These are phyloP conservation scores for Backusella australiensis DNA, from an alignment of 192 early-diverging fungal genomes.

Conservation along the genomic window DNA sequence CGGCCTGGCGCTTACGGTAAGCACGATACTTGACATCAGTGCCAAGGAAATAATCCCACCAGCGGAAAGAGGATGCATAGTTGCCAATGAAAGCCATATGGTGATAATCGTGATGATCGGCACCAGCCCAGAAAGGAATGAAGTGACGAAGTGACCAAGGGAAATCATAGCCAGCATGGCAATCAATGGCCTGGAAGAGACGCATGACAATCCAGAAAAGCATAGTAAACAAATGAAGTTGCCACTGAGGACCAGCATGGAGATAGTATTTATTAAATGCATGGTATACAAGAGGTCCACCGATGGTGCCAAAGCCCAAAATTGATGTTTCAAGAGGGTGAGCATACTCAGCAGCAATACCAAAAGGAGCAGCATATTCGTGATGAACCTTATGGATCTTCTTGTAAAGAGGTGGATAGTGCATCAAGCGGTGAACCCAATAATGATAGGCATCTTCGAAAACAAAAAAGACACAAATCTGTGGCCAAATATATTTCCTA, in stretches of 20 bases:
- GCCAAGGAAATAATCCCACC: slow-evolving; percentile 88
- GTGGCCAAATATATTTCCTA: slow-evolving; percentile 42
- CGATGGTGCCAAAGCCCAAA: slow-evolving; percentile 83
- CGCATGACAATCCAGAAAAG: slow-evolving; percentile 80
- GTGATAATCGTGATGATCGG: slow-evolving; percentile 95
- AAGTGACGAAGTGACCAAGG: slow-evolving; percentile 90
- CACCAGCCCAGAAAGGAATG: slow-evolving; percentile 87
- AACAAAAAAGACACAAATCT: slow-evolving; percentile 76
- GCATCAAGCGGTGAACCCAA: slow-evolving; percentile 85
- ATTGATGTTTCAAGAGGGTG: slow-evolving; percentile 85
- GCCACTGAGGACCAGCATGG: slow-evolving; percentile 39
- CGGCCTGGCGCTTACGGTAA: slow-evolving; percentile 44
- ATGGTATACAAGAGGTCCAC: slow-evolving; percentile 62
- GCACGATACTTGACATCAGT: slow-evolving; percentile 79
- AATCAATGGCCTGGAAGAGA: slow-evolving; percentile 81
- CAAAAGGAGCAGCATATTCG: slow-evolving; percentile 88
- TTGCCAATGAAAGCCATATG: slow-evolving; percentile 79
- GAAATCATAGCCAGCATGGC: slow-evolving; percentile 94
- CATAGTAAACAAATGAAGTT: slow-evolving; percentile 85
- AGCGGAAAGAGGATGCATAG: slow-evolving; percentile 84
- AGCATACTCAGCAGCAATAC: slow-evolving; percentile 83
- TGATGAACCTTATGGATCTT: slow-evolving; percentile 95
- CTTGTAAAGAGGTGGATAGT: slow-evolving; percentile 86
- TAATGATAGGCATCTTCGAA: slow-evolving; percentile 93
- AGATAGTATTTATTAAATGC: neutral